Evolutionary conservation across 2,329 filamentous ascomycete species (phyloP).

Genomic region (Botrytis aclada): DNA sequence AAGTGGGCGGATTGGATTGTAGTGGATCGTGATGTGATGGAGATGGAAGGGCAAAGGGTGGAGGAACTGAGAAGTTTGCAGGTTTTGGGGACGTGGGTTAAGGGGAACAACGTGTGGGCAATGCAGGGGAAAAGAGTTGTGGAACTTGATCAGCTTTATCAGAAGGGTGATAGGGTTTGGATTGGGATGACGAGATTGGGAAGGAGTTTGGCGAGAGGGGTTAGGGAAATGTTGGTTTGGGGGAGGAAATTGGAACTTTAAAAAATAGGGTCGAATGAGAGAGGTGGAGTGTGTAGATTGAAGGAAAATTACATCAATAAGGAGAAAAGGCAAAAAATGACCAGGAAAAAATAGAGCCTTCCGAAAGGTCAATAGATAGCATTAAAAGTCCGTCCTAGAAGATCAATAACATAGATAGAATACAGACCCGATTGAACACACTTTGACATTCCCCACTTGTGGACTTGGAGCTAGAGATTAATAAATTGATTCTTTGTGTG

Average conservation of each 20-base stretch:
- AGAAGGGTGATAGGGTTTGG: not conserved
- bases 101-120: slow-evolving; percentile 42
- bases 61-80: slow-evolving; percentile 53
- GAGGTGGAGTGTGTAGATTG: not conserved
- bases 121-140: not conserved
- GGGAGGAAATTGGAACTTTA: not conserved
- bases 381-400: not conserved
- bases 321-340: not conserved
- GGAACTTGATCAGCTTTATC: not conserved
- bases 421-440: not conserved
- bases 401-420: slow-evolving; percentile 3
- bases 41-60: slow-evolving; percentile 4
- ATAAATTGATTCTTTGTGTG: not conserved
- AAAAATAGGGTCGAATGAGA: not conserved
- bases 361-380: not conserved
- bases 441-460: not conserved
- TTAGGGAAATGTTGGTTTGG: not conserved
- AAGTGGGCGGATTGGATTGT: slow-evolving; percentile 70
- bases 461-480: not conserved
- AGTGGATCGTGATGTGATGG: slow-evolving; percentile 56
- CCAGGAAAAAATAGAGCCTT: not conserved
- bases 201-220: not conserved
- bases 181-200: not conserved
- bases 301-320: not conserved
- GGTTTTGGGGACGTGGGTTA: slow-evolving; percentile 68